Conservation (phyloP, 805 yeast genomes). For the Komagataella ulmi region DNA sequence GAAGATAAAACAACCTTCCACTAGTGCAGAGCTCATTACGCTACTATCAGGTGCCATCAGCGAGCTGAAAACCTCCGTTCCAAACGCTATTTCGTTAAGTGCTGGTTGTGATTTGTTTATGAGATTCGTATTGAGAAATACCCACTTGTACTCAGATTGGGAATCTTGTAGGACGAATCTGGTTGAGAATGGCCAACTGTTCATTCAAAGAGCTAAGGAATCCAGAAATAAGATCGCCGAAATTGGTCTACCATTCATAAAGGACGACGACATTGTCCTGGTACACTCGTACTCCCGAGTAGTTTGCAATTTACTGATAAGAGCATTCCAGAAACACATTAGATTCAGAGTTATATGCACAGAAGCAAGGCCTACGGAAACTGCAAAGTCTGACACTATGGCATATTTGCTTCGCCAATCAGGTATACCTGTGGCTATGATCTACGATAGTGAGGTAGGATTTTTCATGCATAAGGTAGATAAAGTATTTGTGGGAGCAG, state of each 20-base stretch:
- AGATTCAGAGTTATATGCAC: slow-evolving; percentile 88
- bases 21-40: slow-evolving; percentile 85
- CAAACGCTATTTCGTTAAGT: slow-evolving; percentile 83
- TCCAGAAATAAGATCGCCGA: slow-evolving; percentile 81
- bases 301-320: slow-evolving; percentile 58
- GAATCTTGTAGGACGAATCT: slow-evolving; percentile 81
- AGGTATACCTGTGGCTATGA: slow-evolving; percentile 78
- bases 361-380: slow-evolving; percentile 79
- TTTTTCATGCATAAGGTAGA: slow-evolving; percentile 83
- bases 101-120: slow-evolving; percentile 98
- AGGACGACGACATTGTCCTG: slow-evolving; percentile 83
- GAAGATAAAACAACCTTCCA: slow-evolving; percentile 73
- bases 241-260: slow-evolving; percentile 76
- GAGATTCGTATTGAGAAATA: slow-evolving; percentile 83
- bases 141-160: slow-evolving; percentile 85
- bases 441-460: slow-evolving; percentile 91
- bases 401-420: slow-evolving; percentile 50
- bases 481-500: slow-evolving; percentile 94
- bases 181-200: slow-evolving; percentile 87
- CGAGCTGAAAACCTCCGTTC: slow-evolving; percentile 62
- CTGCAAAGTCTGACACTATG: slow-evolving; percentile 70
- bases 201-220: slow-evolving; percentile 83
- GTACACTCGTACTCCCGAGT: slow-evolving; percentile 92
- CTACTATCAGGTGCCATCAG: slow-evolving; percentile 66
- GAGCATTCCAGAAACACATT: slow-evolving; percentile 65